Evolutionary conservation across 2,329 filamentous ascomycete species (phyloP), one percentile per base, ranked within the genome.

Genomic region (Scedosporium aurantiacum): DNA sequence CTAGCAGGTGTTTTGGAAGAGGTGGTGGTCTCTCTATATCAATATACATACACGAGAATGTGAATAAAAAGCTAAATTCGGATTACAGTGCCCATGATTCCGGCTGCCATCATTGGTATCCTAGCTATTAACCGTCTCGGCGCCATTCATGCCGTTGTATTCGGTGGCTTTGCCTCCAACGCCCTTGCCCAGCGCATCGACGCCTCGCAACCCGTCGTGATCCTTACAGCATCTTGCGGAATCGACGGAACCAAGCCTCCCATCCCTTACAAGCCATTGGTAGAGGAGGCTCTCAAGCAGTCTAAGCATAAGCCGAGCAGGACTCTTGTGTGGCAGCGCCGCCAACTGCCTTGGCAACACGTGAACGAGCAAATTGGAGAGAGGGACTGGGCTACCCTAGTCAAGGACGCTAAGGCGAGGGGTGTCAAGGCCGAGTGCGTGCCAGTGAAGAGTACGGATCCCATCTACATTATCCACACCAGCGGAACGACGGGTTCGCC

Each of bases 381-480:
- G 73, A 76, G 89, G 5, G 86, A 88, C 68, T 97, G 92, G 92
- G 87, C 91, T 69, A 78, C 83, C 62, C 76, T 95, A 18, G 84
- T 90, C 4, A 84, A 86, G 67, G 90, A 86, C 66, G 90, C 87
- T 3, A 81, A 76, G 54, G 82, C 83, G 50, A 79, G 90, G 63
- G 84, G 84, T 0, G 67, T 91, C 41, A 86, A 81, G 68, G 89
- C 89, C 0, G 86, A 80, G 5, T 88, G 89, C 62, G 91, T 96
- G 12, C 85, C 91, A 0, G 85, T 96, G 1, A 85, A 82, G 64
- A 90, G 89, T 60, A 86, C 82, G 6, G 91, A 96, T 66, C 83
- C 83, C 1, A 75, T 96, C n/a, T 96, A 97, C 72, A 89, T 95
- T 66, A 95, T 96, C 62, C 93, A 96, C 70, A 96, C 91, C 0